Conservation (phyloP, 2,329 filamentous ascomycete species). For the Neobulgaria alba region DNA sequence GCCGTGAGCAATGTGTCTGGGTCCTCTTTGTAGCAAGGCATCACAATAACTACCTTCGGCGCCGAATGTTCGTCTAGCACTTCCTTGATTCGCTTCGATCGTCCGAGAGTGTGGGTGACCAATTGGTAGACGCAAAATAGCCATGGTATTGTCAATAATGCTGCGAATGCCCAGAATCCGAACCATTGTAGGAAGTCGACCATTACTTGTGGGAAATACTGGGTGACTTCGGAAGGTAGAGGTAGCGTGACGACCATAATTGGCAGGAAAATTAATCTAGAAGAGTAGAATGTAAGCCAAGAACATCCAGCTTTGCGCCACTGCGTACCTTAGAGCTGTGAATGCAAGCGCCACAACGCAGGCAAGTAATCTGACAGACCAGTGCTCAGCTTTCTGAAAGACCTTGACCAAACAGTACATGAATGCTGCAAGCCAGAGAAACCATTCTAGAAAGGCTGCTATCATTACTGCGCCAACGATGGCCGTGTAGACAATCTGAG, state of each 20-base stretch:
- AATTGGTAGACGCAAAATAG: conserved; percentile 88
- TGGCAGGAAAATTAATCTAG: conserved; percentile 74
- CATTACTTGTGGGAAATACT: conserved; percentile 62
- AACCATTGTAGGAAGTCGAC: conserved; percentile 81
- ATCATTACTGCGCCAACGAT: conserved; percentile 77
- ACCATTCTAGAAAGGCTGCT: conserved; percentile 83
- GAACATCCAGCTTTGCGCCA: background rate
- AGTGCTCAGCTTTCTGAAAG: conserved; percentile 80
- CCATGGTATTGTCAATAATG: conserved; percentile 81
- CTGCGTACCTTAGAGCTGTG: conserved; percentile 58
- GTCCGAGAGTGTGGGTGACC: conserved; percentile 77
- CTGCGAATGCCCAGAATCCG: conserved; percentile 87
- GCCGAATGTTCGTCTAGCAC: conserved; percentile 77
- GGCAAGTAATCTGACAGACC: conserved; percentile 72
- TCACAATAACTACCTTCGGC: conserved; percentile 90
- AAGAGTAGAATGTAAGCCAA: background rate
- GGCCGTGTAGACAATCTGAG: conserved; percentile 73
- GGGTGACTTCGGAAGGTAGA: conserved; percentile 62
- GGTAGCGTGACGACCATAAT: conserved; percentile 92
- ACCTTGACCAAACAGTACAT: conserved; percentile 85
- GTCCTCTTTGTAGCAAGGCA: conserved; percentile 94
- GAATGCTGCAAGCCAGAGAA: conserved; percentile 90
- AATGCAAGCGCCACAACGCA: conserved; percentile 68
- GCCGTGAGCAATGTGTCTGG: conserved; percentile 77
- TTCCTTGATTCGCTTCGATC: conserved; percentile 72